Evolutionary conservation across 495 filamentous ascomycete genomes (phyloP), one percentile per base, ranked within the genome.

Genomic region (Xylaria venustula): DNA sequence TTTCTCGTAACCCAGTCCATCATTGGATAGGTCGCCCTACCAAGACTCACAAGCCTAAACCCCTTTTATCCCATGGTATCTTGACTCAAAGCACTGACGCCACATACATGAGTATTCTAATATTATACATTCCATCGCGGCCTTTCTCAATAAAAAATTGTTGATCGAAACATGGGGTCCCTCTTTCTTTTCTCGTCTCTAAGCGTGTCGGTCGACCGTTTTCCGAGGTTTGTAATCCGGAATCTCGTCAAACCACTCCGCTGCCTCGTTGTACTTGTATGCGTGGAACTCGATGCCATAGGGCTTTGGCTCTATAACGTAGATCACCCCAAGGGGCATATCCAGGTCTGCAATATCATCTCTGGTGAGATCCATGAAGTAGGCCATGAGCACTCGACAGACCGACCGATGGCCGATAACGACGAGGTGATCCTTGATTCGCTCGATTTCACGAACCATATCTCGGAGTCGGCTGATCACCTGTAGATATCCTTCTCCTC

Each of bases 271-370:
- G 76, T 97, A 97, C 49, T 84, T 82, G 76, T 96, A 98, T 0
- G 92, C 93, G 71, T 91, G 91, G 73, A 97, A 97, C 48, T 95
- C 94, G 58, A 97, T 93, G 0, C 94, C 94, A 66, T 98, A 98
- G 3, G 94, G 94, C 80, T 97, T 98, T 60, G 94, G 94, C 71
- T 98, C 93, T 51, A 98, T 85, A 67, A 90, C 88, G 70, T 96
- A 98, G 22, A 98, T 77, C 71, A 93, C 90, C 9, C 94, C 94
- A 51, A 98, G 78, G 5, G 94, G 94, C 40, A 96, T 89, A 67
- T 97, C 93, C 42, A 98, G 79, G 61, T 93, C 90, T 25, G 94
- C 92, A 57, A 98, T 93, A 68, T 96, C 88, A 49, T 97, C 89
- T 4, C 93, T 78, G 56, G 89, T 89, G 37, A 98, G 77, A 17